These are phyloP conservation scores for Tetrapyrgos nigripes DNA, from an alignment of 1,284 basidiomycete genomes.

Conservation along the genomic window DNA sequence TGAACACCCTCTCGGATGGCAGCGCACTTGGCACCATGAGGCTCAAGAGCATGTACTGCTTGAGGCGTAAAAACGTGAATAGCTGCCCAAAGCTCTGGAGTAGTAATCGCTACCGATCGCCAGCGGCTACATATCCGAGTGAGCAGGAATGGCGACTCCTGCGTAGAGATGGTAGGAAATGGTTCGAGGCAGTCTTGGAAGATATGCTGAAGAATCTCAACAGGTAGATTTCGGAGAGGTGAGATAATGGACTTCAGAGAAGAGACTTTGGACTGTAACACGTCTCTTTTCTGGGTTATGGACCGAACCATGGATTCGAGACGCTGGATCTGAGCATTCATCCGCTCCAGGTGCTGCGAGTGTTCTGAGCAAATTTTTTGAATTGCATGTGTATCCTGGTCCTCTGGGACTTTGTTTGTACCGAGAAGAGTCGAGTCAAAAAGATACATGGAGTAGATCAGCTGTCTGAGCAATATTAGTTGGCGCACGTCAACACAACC, in stretches of 20 bases:
- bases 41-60: not conserved
- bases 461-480: no score
- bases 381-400: not conserved
- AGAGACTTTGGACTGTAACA: not conserved
- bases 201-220: constrained; percentile 5
- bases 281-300: not conserved
- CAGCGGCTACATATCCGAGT: constrained; percentile 5
- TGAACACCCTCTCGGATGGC: not conserved
- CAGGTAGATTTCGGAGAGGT: not conserved
- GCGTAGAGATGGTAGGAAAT: constrained; percentile 1
- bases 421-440: no score
- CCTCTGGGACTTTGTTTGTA: no score
- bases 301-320: not conserved
- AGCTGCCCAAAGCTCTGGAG: constrained; percentile 5
- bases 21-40: not conserved
- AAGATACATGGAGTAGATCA: no score
- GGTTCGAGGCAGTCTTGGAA: not conserved
- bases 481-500: no score
- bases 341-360: not conserved
- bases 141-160: constrained; percentile 3
- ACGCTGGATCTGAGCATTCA: constrained; percentile 1
- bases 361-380: not conserved
- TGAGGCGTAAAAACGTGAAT: not conserved
- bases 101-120: not conserved
- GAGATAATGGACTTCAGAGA: not conserved